These are phyloP conservation scores for Phellopilus nigrolimitatus DNA, from an alignment of 1,284 basidiomycete genomes.

Conservation along the genomic window DNA sequence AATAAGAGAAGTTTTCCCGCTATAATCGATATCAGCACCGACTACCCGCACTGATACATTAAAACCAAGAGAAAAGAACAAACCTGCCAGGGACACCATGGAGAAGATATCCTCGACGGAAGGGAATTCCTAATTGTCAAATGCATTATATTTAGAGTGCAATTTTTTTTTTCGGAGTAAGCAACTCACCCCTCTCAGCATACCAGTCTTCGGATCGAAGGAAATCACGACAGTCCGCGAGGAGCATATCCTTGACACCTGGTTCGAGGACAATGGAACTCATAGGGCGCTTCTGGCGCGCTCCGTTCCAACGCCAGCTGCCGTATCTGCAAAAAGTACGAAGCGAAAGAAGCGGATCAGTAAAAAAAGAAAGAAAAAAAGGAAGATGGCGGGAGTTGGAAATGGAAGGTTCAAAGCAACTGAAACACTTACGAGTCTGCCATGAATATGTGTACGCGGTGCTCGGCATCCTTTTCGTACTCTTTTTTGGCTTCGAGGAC, in stretches of 20 bases:
- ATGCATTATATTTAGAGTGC: slow-evolving; percentile 13
- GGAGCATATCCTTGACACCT: slow-evolving; percentile 81
- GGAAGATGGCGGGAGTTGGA: slow-evolving; percentile 8
- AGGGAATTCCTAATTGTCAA: slow-evolving; percentile 62
- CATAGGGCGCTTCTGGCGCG: slow-evolving; percentile 80
- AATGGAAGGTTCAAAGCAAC: too few species aligned
- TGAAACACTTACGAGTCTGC: slow-evolving; percentile 67
- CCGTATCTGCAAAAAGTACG: slow-evolving; percentile 49
- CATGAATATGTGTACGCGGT: slow-evolving; percentile 81
- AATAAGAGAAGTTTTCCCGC: slow-evolving; percentile 80
- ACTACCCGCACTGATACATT: slow-evolving; percentile 29
- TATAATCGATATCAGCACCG: slow-evolving; percentile 28
- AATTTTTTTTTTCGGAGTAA: slow-evolving; percentile 41
- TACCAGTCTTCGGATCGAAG: slow-evolving; percentile 81
- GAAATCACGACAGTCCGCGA: slow-evolving; percentile 81
- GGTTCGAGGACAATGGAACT: slow-evolving; percentile 82
- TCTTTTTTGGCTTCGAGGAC: slow-evolving; percentile 80
- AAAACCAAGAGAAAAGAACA: slow-evolving; percentile 62
- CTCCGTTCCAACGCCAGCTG: slow-evolving; percentile 82
- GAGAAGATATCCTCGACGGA: slow-evolving; percentile 78
- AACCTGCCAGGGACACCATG: slow-evolving; percentile 82
- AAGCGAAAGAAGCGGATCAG: slow-evolving; percentile 7
- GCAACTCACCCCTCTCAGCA: slow-evolving; percentile 67
- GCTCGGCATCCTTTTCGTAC: slow-evolving; percentile 83
- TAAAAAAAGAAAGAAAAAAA: slow-evolving; percentile 14